Evolutionary conservation across 176 grass and related monocot species (phyloP).

Genomic region (Melocanna baccifera): DNA sequence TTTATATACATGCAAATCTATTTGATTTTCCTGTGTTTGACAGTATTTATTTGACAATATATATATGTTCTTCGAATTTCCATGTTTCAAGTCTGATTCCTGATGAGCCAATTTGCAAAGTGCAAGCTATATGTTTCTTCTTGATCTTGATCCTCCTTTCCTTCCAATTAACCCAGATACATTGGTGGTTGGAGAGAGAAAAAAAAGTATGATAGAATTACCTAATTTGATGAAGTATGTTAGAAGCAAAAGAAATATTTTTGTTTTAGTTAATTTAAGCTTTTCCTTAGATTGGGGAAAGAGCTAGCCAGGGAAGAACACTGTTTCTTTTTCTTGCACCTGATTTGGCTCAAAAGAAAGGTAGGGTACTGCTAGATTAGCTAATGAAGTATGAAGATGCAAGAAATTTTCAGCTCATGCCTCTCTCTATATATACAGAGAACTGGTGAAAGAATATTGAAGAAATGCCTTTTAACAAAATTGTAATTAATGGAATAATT

Average conservation of each 20-base stretch:
- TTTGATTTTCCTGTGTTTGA: neutral
- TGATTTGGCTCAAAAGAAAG: slow-evolving; percentile 18
- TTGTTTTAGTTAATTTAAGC: neutral
- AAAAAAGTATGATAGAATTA: neutral
- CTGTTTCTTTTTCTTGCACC: neutral
- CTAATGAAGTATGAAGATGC: slow-evolving; percentile 16
- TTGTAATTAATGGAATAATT: neutral
- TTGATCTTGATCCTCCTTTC: too few relatives aligned
- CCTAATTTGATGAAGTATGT: neutral
- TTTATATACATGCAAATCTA: too few relatives aligned
- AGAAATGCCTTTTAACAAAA: neutral
- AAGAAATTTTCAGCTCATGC: neutral
- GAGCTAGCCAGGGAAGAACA: neutral
- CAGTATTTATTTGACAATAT: neutral
- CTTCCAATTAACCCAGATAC: neutral
- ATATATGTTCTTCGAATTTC: neutral
- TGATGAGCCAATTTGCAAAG: neutral
- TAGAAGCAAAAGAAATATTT: neutral
- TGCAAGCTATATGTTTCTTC: neutral
- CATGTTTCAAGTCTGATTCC: neutral
- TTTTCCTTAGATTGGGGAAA: neutral
- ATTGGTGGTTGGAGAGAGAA: neutral
- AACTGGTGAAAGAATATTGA: neutral
- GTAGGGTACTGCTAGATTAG: neutral
- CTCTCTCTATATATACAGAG: neutral